Evolutionary conservation across 768 basidiomycete species (phyloP), one percentile per base, ranked within the genome.

Genomic region (Lentinula sp.): DNA sequence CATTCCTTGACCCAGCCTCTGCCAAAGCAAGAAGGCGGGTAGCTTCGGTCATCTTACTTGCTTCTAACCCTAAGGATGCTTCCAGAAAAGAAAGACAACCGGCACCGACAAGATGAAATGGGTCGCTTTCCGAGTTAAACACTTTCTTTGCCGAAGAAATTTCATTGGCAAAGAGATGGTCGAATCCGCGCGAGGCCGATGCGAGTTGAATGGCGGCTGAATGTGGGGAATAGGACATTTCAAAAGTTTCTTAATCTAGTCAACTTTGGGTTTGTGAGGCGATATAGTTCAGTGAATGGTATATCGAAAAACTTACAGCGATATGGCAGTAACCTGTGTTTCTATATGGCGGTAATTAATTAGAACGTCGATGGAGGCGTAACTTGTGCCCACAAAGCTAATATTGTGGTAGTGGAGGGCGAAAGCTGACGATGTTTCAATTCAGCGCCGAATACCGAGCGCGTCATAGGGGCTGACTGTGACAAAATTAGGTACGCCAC

Each of bases 61-160:
- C 87, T 81, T 93, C 91, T 84, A 91, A 84, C n/a, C 89, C 88
- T 13, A 92, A 73, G 1, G 87, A 88, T 0, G 89, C 91, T 70
- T 91, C 86, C 48, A 92, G 74, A 65, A 92, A 92, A 0, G 83
- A 81, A 61, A 85, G 86, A 0, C 87, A 84, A 15, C 89, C 91
- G 0, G 84, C 74, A 1, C 91, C 91, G 61, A 92, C 76, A 18
- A 82, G 76, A 70, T 93, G 90, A 66, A 90, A 88, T 0, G 91
- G 84, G 39, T 83, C 78, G 34, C 23, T 48, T 8, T 72, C 68
- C 13, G 68, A 66, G n/a, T 74, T 63, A 68, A 91, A 87, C 42
- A 77, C 73, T 10, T 73, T 66, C 61, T 80, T 73, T 0, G 90
- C 87, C 0, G 76, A 75, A 1, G 65, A 73, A 61, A 92, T 76